Base-by-base conservation (phyloP, 2,329 filamentous ascomycete species). In the Ophiostoma perfectum region DNA sequence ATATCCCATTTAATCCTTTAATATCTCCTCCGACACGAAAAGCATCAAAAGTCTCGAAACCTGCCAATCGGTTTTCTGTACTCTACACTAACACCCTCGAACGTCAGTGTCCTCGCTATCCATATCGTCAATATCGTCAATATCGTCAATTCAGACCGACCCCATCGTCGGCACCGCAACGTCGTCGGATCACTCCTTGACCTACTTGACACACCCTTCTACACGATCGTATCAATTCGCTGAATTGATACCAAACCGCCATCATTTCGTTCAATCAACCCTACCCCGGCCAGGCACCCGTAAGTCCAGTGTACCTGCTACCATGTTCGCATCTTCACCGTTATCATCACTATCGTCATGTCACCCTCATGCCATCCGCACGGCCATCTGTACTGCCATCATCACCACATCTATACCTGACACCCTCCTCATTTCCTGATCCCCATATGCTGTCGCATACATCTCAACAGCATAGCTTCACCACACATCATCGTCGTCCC, bases 1-100 rank as follows among this genome's bases (percentile, higher is more conserved):
- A 38, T 12, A 36, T 58, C 11, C 38, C 27, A 4, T 18, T 3
- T 58, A 58, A 18, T 58, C 5, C 36, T 36, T 58, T 36, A 58
- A 58, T 27, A 18, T 38, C 52, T 58, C 27, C 27, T 2, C 52
- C 52, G 52, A 58, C 52, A 58, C 52, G 52, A 58, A 55, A 55
- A 58, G 52, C 52, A 36, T 58, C 52, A 58, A 58, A 58, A 58
- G 52, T 58, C 52, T 58, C 52, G 27, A 58, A 58, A 58, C 52
- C 52, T 58, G 52, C 52, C 52, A 58, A 58, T 58, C 52, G 52
- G 52, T 58, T 58, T 58, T 58, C 52, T 58, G 52, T 58, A 58
- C 52, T 58, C 52, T 58, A 58, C 52, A 52, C 49, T 52, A 9
- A 18, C 49, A 52, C n/a, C 12, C 5, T 16, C 45, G 27, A 55